phyloP scores from a whole-genome alignment of 1,284 basidiomycete genomes.

The Psilocybe mexicana region DNA sequence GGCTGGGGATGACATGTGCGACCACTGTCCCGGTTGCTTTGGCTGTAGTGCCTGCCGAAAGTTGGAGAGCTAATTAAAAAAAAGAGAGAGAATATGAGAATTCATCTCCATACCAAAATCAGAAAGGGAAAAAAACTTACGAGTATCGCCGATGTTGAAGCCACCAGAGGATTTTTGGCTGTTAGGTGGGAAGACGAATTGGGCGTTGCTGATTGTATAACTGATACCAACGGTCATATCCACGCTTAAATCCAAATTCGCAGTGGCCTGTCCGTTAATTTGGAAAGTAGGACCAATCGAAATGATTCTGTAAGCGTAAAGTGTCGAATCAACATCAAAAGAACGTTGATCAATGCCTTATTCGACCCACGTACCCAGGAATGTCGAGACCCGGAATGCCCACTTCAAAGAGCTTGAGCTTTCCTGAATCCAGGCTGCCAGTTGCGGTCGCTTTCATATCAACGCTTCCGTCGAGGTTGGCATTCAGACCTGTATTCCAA shows the following conservation, averaged over 20 bases:
- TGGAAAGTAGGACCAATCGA: constrained; percentile 41
- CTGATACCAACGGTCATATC: constrained; percentile 41
- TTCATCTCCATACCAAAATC: constrained; percentile 1
- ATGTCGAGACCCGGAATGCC: constrained; percentile 43
- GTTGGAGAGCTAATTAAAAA: constrained; percentile 36
- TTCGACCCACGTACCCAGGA: constrained; percentile 33
- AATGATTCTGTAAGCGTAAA: constrained; percentile 36
- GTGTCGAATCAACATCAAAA: constrained; percentile 27
- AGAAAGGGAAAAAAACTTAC: constrained; percentile 28
- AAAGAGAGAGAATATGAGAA: neutral
- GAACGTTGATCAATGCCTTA: constrained; percentile 11
- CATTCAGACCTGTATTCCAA: constrained; percentile 17
- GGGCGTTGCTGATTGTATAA: constrained; percentile 37
- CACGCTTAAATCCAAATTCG: constrained; percentile 37
- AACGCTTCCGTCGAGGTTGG: constrained; percentile 24
- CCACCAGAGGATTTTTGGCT: constrained; percentile 24
- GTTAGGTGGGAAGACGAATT: constrained; percentile 45
- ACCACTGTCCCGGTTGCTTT: constrained; percentile 40
- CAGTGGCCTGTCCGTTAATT: constrained; percentile 35
- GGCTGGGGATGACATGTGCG: constrained; percentile 50
- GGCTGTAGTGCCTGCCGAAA: constrained; percentile 42
- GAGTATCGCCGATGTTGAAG: constrained; percentile 38
- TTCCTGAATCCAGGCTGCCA: constrained; percentile 29
- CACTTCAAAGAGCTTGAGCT: constrained; percentile 35
- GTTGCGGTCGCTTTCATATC: constrained; percentile 22